These are phyloP conservation scores for Colletotrichum coccodes DNA, from an alignment of 2,329 filamentous ascomycete genomes.

Conservation along the genomic window DNA sequence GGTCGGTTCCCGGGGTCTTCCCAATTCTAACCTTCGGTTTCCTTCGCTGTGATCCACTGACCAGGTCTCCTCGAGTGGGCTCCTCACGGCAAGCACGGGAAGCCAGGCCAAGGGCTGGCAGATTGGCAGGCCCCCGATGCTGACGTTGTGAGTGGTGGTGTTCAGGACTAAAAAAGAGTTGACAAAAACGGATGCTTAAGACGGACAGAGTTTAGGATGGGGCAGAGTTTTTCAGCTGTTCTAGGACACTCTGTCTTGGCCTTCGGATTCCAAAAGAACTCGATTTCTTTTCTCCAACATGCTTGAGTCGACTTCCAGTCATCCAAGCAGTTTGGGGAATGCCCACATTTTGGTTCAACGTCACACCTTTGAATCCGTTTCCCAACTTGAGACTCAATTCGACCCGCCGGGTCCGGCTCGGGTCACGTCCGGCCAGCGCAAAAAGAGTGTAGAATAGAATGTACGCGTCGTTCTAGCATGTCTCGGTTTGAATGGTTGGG, in stretches of 20 bases:
- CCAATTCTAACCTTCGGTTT: background rate
- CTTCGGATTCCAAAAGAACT: background rate
- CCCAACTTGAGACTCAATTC: constrained; percentile 7
- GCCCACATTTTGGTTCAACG: background rate
- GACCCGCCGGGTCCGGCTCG: constrained; percentile 10
- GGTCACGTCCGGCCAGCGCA: background rate
- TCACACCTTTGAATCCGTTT: constrained; percentile 4
- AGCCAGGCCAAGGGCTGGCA: background rate
- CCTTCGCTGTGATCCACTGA: background rate
- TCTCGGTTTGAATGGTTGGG: constrained; percentile 15
- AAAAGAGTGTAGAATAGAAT: background rate
- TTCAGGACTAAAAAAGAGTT: constrained; percentile 8
- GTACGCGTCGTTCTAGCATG: constrained; percentile 17
- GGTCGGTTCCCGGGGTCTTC: constrained; percentile 3
- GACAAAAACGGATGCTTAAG: background rate
- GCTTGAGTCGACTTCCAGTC: background rate
- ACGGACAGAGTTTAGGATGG: background rate
- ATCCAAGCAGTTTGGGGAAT: background rate
- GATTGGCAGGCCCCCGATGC: background rate
- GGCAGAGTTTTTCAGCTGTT: background rate
- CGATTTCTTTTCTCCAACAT: too few species aligned
- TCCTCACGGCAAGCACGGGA: constrained; percentile 19
- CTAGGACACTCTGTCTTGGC: background rate
- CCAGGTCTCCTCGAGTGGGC: background rate
- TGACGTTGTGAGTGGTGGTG: constrained; percentile 5